Conservation (phyloP, 108 stramenopile genomes). For the Phaeodactylum tricornutum region DNA sequence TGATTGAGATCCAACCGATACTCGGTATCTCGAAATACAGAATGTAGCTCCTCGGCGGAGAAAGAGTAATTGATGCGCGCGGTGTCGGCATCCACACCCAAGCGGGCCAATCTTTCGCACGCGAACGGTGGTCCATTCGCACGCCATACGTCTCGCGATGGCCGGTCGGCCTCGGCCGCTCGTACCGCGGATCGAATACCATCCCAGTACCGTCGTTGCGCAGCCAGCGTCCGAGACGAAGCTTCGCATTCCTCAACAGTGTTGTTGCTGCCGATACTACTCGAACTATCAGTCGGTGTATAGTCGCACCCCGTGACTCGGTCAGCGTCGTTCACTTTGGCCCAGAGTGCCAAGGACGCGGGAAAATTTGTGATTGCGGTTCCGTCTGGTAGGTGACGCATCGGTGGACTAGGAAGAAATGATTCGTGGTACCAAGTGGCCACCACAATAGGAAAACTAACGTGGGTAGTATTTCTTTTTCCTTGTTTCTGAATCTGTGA, state of each 20-base stretch:
- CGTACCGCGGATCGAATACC: conserved; percentile 13
- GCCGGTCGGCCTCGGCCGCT: conserved; percentile 13
- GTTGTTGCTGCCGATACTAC: neutral
- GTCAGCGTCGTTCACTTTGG: conserved; percentile 12
- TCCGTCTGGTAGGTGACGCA: conserved; percentile 25
- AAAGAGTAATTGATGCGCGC: conserved; percentile 21
- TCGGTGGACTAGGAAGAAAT: conserved; percentile 24
- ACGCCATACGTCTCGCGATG: neutral
- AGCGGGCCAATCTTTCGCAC: conserved; percentile 24
- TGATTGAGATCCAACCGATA: too few relatives aligned
- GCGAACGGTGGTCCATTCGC: conserved; percentile 9
- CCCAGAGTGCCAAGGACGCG: conserved; percentile 23
- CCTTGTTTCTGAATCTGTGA: conserved; percentile 19
- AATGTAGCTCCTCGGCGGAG: neutral
- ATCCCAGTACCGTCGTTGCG: conserved; percentile 14
- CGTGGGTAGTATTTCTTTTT: conserved; percentile 18
- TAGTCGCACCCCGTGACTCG: too few relatives aligned
- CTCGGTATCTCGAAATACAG: neutral
- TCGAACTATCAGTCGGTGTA: too few relatives aligned
- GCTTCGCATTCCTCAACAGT: neutral
- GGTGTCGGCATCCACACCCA: conserved; percentile 22
- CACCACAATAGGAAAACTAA: conserved; percentile 39
- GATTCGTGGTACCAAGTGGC: conserved; percentile 29
- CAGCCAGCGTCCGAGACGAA: too few relatives aligned
- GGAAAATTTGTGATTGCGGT: conserved; percentile 39